Evolutionary conservation across 176 grass and related monocot species (phyloP), one percentile per base, ranked within the genome.

Genomic region (Saccharum officinarum): DNA sequence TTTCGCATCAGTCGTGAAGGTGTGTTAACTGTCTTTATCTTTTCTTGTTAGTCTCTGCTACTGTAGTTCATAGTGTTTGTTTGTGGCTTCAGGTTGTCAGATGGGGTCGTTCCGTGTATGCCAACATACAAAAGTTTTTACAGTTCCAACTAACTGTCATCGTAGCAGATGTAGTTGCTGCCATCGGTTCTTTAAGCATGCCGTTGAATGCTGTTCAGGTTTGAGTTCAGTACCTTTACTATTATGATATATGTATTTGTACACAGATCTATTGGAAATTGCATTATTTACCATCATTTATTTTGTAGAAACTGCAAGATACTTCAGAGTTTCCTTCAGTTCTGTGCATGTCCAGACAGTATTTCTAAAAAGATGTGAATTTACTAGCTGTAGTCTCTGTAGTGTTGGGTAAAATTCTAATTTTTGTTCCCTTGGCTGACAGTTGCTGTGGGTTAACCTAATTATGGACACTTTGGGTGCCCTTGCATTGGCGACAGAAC

Each of bases 381-480:
- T n/a, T n/a, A n/a, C n/a, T n/a, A n/a, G n/a, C n/a, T n/a, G n/a
- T n/a, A n/a, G n/a, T n/a, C n/a, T n/a, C 33, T 34, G 33, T 34
- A 34, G 10, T 7, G 22, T 25, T 83, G 22, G 33, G 4, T 74
- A 10, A 66, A 44, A 31, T 67, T 74, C 33, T 87, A 67, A 50
- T 16, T 87, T 72, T 20, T 7, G 2, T 20, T 17, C n/a, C n/a
- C 18, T 79, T 75, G 37, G 22, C 66, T 88, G 78, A 86, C 80
- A 98, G 91, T 73, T 98, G 52, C 90, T 98, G 23, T 98, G 97
- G 97, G 91, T 98, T 68, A 98, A 98, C 40, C 78, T 98, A 69
- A 98, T 98, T 71, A 98, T 98, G 97, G 93, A 98, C 81, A 98
- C 97, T 20, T 83, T 98, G 69, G 97, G 97, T 68, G 97, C 97